phyloP scores from a whole-genome alignment of 441 rosid species.

The Arabidopsis lyrata region DNA sequence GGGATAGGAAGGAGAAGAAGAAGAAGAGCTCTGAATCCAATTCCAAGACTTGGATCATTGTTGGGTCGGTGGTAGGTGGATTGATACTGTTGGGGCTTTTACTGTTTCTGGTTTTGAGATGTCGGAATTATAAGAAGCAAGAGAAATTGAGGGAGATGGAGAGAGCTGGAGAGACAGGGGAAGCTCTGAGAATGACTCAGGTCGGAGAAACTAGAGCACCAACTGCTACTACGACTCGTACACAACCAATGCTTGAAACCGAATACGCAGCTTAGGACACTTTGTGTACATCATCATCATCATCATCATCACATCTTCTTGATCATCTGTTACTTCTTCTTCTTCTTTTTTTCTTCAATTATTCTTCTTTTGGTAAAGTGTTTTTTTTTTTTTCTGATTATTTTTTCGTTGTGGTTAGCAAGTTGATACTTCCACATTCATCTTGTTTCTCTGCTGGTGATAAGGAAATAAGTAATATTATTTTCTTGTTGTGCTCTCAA shows the following conservation, averaged over 20 bases:
- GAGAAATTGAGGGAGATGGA: slow-evolving; percentile 85
- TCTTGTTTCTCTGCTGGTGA: slow-evolving; percentile 45
- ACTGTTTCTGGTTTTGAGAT: slow-evolving; percentile 58
- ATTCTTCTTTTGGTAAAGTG: slow-evolving; percentile 48
- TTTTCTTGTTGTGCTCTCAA: slow-evolving; percentile 31
- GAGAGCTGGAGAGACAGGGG: slow-evolving; percentile 91
- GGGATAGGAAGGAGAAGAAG: background rate
- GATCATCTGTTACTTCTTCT: slow-evolving; percentile 40
- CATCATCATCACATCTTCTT: slow-evolving; percentile 7
- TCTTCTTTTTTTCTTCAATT: slow-evolving; percentile 45
- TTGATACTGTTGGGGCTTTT: slow-evolving; percentile 59
- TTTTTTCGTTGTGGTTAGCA: slow-evolving; percentile 43
- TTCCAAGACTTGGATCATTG: slow-evolving; percentile 68
- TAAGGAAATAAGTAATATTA: slow-evolving; percentile 44
- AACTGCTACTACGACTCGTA: slow-evolving; percentile 77
- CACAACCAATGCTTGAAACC: slow-evolving; percentile 81
- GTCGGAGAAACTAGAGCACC: slow-evolving; percentile 86
- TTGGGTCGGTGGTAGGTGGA: slow-evolving; percentile 84
- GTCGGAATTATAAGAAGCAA: slow-evolving; percentile 61
- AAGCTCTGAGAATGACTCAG: slow-evolving; percentile 71
- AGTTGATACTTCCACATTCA: slow-evolving; percentile 41
- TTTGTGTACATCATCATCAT: slow-evolving; percentile 33
- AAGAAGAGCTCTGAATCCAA: slow-evolving; percentile 43
- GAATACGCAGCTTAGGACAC: slow-evolving; percentile 77
- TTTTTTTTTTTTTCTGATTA: slow-evolving; percentile 35